Evolutionary conservation across 2,329 filamentous ascomycete species (phyloP), one percentile per base, ranked within the genome.

Genomic region (Ambrosiella beaveri): DNA sequence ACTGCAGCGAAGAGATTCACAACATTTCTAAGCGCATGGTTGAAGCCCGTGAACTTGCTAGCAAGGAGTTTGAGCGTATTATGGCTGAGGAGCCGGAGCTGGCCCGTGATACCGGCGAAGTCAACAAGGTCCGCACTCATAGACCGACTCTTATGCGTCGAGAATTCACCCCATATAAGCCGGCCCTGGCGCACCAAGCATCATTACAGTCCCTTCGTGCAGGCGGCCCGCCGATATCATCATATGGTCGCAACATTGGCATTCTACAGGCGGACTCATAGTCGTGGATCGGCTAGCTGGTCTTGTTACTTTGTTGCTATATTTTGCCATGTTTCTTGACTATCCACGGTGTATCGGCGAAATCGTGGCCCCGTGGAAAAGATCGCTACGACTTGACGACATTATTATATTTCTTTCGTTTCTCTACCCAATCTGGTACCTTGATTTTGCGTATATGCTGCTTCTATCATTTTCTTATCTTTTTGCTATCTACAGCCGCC

Each of bases 1-100:
- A 93, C 65, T 95, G 90, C 69, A 77, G 74, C n/a, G 77, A 80
- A 15, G 88, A 95, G 68, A 77, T 95, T 44, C 74, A 75, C 35
- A 83, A 81, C 52, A 84, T 90, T 57, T 79, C 82, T 65, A 73
- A 75, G 59, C 79, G 81, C 13, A 77, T 94, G 49, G 70, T 71
- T 7, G 76, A 83, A 58, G 81, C 88, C 1, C 73, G 82, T 55
- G 76, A 78, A 38, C 71, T 80, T 57, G 81, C 84, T 13, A 73
- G 73, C 47, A 74, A 74, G 56, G 81, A 86, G 68, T 75, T 80
- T 62, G 74, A 77, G 56, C 76, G 78, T 27, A 67, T 81, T 17
- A 66, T 73, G 58, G 72, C 73, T 12, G 78, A 84, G 61, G 75
- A 78, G 59, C 71, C 75, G 0, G 72, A 73, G 45, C 62, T 70